phyloP scores from a whole-genome alignment of 2,329 filamentous ascomycete species.

The Diaporthe capsici region DNA sequence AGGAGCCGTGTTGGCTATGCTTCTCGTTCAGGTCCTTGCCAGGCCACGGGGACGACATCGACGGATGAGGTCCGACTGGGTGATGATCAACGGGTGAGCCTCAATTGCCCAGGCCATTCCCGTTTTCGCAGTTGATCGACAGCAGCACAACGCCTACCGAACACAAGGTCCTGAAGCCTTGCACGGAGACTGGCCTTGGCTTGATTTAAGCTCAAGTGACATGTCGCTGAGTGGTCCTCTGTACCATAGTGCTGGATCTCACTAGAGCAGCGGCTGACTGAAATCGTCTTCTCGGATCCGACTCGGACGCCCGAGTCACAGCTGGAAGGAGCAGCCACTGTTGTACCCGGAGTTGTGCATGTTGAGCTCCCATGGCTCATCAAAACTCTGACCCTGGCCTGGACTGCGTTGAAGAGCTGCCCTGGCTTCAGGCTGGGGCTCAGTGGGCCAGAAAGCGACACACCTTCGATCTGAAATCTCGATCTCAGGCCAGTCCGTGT shows the following conservation, averaged over 20 bases:
- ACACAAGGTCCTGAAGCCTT: not conserved
- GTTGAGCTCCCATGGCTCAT: not conserved
- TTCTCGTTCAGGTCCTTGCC: not conserved
- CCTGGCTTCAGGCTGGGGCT: not conserved
- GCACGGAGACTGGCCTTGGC: constrained; percentile 12
- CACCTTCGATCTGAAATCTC: not conserved
- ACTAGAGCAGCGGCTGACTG: not conserved
- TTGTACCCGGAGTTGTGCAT: not conserved
- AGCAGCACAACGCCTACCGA: constrained; percentile 1
- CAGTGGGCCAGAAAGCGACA: not conserved
- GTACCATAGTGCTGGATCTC: constrained; percentile 15
- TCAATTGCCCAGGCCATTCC: constrained; percentile 33
- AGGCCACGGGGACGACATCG: not conserved
- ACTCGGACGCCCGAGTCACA: not conserved
- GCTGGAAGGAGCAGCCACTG: not conserved
- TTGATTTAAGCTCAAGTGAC: constrained; percentile 17
- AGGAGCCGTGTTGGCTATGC: not conserved
- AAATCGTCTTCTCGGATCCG: constrained; percentile 4
- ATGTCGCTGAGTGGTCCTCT: constrained; percentile 7
- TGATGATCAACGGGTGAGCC: constrained; percentile 28
- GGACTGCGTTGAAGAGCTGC: not conserved
- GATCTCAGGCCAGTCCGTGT: not conserved
- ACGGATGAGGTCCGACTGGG: constrained; percentile 20
- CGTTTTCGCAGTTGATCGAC: constrained; percentile 33
- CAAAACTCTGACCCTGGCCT: not conserved